Conservation (phyloP, 1,284 basidiomycete genomes). For the Ceratobasidium papillatum region DNA sequence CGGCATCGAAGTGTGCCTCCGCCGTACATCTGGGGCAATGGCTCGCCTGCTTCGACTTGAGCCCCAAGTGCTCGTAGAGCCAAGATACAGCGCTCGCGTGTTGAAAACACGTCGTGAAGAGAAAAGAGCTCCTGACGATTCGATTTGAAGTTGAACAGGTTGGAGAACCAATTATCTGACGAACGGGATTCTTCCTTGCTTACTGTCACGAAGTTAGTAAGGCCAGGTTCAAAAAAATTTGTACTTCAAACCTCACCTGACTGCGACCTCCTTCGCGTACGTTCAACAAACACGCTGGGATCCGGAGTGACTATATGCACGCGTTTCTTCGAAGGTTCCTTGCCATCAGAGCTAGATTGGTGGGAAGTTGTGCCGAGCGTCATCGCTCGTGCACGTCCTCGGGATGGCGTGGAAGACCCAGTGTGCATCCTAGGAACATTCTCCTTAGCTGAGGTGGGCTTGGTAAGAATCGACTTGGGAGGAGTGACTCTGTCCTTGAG, state of each 20-base stretch:
- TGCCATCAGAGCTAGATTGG: neutral
- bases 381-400: conserved; percentile 21
- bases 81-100: conserved; percentile 72
- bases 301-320: conserved; percentile 39
- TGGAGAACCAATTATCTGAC: conserved; percentile 77
- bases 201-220: neutral
- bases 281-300: neutral
- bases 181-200: neutral
- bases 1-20: conserved; percentile 25
- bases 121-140: conserved; percentile 71
- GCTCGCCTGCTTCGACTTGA: conserved; percentile 28
- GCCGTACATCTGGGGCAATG: conserved; percentile 18
- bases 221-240: too few species aligned
- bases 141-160: conserved; percentile 88
- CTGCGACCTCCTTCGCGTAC: conserved; percentile 11
- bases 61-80: conserved; percentile 15
- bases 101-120: conserved; percentile 69
- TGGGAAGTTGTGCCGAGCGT: neutral
- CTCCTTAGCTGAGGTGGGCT: conserved; percentile 12
- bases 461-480: neutral
- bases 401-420: neutral
- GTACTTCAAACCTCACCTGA: conserved; percentile 7
- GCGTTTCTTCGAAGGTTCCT: conserved; percentile 7
- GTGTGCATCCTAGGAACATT: neutral
- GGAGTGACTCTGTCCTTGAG: neutral